phyloP scores from a whole-genome alignment of 495 filamentous ascomycete species.

The Rhypophila decipiens region DNA sequence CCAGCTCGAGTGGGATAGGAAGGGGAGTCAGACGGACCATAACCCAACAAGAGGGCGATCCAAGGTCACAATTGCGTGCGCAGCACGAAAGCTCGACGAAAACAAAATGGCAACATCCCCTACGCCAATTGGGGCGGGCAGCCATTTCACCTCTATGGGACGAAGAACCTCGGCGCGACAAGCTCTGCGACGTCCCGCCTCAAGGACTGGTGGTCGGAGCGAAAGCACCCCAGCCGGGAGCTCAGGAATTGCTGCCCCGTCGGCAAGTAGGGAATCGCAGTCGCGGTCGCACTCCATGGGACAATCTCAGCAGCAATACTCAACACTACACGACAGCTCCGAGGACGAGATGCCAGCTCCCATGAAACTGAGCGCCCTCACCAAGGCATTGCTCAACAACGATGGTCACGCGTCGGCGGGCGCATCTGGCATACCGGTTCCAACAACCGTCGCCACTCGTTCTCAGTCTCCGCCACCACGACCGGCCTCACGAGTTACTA shows the following conservation, averaged over 20 bases:
- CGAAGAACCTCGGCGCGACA: slow-evolving; percentile 38
- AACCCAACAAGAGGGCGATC: too few relatives aligned
- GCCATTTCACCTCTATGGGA: slow-evolving; percentile 27
- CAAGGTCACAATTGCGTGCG: too few relatives aligned
- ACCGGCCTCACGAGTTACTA: slow-evolving; percentile 47
- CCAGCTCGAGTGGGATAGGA: too few relatives aligned
- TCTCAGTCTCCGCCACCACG: slow-evolving; percentile 45
- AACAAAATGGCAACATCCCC: slow-evolving; percentile 32
- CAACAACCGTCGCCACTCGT: slow-evolving; percentile 43
- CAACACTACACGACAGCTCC: slow-evolving; percentile 55
- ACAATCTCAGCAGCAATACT: slow-evolving; percentile 19
- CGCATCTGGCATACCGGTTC: slow-evolving; percentile 1
- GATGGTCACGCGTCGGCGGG: slow-evolving; percentile 42
- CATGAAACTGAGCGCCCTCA: slow-evolving; percentile 73
- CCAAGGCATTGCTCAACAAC: slow-evolving; percentile 67
- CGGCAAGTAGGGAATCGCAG: slow-evolving; percentile 12
- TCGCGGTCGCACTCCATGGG: slow-evolving; percentile 12
- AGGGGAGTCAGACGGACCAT: too few relatives aligned
- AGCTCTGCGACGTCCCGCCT: slow-evolving; percentile 30
- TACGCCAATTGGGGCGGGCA: slow-evolving; percentile 27
- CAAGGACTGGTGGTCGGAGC: slow-evolving; percentile 26
- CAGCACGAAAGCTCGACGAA: neutral
- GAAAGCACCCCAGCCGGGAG: slow-evolving; percentile 29
- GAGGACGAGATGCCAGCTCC: slow-evolving; percentile 66
- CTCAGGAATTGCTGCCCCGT: slow-evolving; percentile 7